Percentiles rank a stretch among this genome's conserved stretches.
Conservation (phyloP, 2,329 filamentous ascomycete genomes). For the Alternaria arborescens region DNA sequence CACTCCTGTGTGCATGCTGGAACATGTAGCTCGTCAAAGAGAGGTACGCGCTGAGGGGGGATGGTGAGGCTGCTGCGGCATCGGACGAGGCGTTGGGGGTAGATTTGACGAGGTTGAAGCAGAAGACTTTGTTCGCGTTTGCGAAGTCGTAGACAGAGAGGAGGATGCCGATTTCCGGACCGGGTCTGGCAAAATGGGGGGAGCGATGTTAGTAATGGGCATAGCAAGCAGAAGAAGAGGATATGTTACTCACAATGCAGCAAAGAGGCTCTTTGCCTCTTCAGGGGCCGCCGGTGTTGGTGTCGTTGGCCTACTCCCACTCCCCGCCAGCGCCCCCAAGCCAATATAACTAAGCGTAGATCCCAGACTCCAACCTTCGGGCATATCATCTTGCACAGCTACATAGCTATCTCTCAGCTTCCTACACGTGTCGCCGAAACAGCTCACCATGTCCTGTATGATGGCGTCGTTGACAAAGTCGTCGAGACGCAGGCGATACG, state of each 20-base stretch:
- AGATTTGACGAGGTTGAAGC: constrained; percentile 78
- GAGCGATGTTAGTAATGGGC: constrained; percentile 14
- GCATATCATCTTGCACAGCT: constrained; percentile 86
- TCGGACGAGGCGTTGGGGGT: constrained; percentile 62
- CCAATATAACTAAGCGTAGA: constrained; percentile 86
- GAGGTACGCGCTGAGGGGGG: constrained; percentile 81
- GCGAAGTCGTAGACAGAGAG: constrained; percentile 92
- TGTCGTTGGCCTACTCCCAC: constrained; percentile 60
- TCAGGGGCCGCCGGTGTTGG: constrained; percentile 77
- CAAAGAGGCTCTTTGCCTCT: constrained; percentile 82
- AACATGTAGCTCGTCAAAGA: constrained; percentile 92
- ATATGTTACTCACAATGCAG: constrained; percentile 69
- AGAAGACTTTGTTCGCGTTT: constrained; percentile 94
- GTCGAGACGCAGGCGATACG: constrained; percentile 88
- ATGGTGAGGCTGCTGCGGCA: constrained; percentile 55
- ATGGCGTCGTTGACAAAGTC: constrained; percentile 94
- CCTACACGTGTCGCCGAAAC: constrained; percentile 76
- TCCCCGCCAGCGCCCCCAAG: constrained; percentile 72
- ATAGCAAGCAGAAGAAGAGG: neutral
- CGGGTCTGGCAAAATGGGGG: constrained; percentile 66
- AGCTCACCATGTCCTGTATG: constrained; percentile 81
- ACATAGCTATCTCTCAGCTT: constrained; percentile 78
- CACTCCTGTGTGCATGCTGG: constrained; percentile 88
- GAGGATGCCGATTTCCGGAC: constrained; percentile 78
- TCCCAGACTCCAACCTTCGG: constrained; percentile 86